Evolutionary conservation across 108 stramenopile genomes (phyloP).

Genomic region (Nitzschia palea): DNA sequence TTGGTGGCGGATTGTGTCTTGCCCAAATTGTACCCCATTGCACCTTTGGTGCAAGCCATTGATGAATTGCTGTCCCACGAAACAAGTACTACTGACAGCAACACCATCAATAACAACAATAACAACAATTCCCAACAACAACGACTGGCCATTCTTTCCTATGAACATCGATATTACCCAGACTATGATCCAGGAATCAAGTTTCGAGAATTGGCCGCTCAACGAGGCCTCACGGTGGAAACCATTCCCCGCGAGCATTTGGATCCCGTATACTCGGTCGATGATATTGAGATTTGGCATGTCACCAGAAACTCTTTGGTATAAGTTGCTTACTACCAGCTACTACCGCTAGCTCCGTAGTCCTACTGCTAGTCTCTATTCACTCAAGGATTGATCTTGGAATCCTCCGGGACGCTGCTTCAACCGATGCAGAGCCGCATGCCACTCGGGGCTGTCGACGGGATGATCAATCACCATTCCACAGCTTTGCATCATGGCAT

Average conservation of each 20-base stretch:
- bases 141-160: conserved; percentile 48
- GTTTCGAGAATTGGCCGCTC: conserved; percentile 46
- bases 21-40: conserved; percentile 93
- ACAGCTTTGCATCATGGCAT: conserved; percentile 60
- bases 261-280: conserved; percentile 60
- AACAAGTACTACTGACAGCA: neutral
- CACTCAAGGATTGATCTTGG: conserved; percentile 9
- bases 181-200: conserved; percentile 63
- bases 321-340: too few species aligned
- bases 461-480: conserved; percentile 76
- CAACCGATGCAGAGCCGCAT: conserved; percentile 42
- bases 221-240: conserved; percentile 35
- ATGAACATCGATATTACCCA: conserved; percentile 67
- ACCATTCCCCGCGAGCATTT: conserved; percentile 33
- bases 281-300: conserved; percentile 76
- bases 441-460: conserved; percentile 40
- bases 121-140: neutral
- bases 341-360: too few species aligned
- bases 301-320: conserved; percentile 21
- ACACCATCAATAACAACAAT: neutral
- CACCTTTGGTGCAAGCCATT: conserved; percentile 77
- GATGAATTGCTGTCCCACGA: conserved; percentile 51
- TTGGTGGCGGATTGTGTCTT: conserved; percentile 88
- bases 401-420: conserved; percentile 47
- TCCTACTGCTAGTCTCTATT: neutral